Evolutionary conservation across 768 basidiomycete species (phyloP).

Genomic region (Hysterangium stoloniferum): DNA sequence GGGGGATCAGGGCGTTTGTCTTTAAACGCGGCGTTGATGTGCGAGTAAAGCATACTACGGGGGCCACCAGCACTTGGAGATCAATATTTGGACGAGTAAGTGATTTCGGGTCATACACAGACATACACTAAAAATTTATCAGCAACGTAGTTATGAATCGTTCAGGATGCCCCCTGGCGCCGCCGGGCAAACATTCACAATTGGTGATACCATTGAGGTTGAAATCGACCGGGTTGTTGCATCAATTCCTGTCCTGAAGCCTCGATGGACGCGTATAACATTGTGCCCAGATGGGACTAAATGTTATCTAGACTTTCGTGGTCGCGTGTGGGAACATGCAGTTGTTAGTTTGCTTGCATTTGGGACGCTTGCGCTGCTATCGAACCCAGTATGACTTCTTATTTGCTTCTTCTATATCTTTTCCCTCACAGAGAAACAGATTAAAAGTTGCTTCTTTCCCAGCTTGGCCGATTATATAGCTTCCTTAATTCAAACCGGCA

Average conservation of each 20-base stretch:
- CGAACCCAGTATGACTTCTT: not conserved
- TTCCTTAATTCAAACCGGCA: conserved; percentile 4
- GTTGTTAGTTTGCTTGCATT: conserved; percentile 2
- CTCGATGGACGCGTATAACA: not conserved
- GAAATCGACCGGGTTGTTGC: not conserved
- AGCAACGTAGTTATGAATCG: too few species aligned
- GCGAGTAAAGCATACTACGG: not conserved
- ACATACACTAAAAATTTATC: too few species aligned
- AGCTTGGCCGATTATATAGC: conserved; percentile 4
- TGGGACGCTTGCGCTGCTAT: not conserved
- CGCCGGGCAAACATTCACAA: too few species aligned
- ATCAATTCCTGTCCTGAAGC: not conserved
- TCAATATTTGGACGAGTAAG: not conserved
- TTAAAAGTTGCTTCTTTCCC: conserved; percentile 1
- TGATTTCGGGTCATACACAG: not conserved
- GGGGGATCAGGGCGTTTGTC: not conserved
- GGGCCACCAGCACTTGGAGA: not conserved
- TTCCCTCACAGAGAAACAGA: too few species aligned
- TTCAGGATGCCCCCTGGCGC: too few species aligned
- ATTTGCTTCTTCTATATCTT: too few species aligned
- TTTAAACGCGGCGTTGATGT: conserved; percentile 2
- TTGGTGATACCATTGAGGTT: too few species aligned
- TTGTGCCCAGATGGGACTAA: not conserved
- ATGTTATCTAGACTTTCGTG: conserved; percentile 3
- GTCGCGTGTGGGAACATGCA: conserved; percentile 3